Conservation (phyloP, 2,329 filamentous ascomycete species). For the Exophiala spinifera region DNA sequence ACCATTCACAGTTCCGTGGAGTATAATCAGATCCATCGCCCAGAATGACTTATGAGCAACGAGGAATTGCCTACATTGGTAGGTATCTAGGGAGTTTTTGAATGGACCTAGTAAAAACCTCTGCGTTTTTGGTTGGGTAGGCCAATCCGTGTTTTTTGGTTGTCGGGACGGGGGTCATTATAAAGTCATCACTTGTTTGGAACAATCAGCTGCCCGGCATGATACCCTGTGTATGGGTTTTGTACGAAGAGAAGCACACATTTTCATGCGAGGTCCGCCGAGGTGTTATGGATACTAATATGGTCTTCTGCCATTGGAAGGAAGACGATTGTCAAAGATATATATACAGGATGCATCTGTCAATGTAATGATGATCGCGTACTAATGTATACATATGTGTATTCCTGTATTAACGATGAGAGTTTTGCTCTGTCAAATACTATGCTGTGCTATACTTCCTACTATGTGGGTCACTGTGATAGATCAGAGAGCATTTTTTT, state of each 20-base stretch:
- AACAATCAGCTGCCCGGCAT: neutral
- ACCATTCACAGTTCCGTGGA: constrained; percentile 48
- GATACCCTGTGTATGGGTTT: constrained; percentile 4
- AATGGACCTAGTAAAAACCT: neutral
- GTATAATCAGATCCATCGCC: constrained; percentile 32
- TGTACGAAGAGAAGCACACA: neutral
- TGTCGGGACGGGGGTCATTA: no score
- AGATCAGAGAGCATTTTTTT: no score
- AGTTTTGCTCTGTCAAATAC: no score
- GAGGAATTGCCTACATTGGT: neutral
- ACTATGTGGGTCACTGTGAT: no score
- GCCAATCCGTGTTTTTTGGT: no score
- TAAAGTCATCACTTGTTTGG: neutral
- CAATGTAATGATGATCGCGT: no score
- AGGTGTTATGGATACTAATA: neutral
- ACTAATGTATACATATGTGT: no score
- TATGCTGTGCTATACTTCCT: no score
- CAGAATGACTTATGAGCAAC: constrained; percentile 7
- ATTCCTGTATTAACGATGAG: no score
- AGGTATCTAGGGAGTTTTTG: neutral
- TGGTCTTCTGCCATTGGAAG: neutral
- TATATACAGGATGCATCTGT: no score
- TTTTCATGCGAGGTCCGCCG: neutral
- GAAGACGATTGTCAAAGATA: no score
- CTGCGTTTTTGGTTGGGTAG: constrained; percentile 2